A percentile compares a stretch with the other conserved stretches of the same genome.
Conservation (phyloP, 768 basidiomycete species). For the Phylloporus sp. region DNA sequence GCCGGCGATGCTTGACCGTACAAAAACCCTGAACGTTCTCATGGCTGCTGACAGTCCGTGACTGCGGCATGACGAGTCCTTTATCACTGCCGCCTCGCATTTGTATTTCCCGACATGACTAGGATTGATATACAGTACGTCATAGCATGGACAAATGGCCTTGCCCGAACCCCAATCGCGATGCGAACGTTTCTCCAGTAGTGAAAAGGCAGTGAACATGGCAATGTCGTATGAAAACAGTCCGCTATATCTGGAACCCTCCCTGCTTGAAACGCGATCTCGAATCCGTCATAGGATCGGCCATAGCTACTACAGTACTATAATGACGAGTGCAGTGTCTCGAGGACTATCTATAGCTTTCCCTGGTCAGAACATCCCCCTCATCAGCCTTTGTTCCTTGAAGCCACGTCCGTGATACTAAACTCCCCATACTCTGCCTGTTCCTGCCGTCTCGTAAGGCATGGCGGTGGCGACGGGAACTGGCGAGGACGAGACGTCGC, state of each 20-base stretch:
- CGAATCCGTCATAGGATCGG: no score
- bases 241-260: not conserved
- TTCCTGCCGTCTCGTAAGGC: conserved; percentile 33
- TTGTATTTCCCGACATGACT: not conserved
- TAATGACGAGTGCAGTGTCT: no score
- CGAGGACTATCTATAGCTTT: no score
- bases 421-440: conserved; percentile 33
- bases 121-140: no score
- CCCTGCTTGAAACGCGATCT: no score
- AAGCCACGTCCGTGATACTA: conserved; percentile 24
- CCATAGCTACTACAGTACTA: no score
- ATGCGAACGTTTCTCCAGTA: not conserved
- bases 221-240: no score
- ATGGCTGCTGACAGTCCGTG: no score
- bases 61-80: no score
- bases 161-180: not conserved
- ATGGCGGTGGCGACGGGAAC: conserved; percentile 40
- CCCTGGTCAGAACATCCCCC: not conserved
- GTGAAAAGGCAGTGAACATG: no score
- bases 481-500: conserved; percentile 24
- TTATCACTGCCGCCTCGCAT: not conserved
- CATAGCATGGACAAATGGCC: not conserved
- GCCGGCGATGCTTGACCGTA: not conserved
- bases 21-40: not conserved
- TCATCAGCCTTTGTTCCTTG: conserved; percentile 9